Base-by-base conservation (phyloP, 1,284 basidiomycete species). In the Papiliotrema nemorosa region DNA sequence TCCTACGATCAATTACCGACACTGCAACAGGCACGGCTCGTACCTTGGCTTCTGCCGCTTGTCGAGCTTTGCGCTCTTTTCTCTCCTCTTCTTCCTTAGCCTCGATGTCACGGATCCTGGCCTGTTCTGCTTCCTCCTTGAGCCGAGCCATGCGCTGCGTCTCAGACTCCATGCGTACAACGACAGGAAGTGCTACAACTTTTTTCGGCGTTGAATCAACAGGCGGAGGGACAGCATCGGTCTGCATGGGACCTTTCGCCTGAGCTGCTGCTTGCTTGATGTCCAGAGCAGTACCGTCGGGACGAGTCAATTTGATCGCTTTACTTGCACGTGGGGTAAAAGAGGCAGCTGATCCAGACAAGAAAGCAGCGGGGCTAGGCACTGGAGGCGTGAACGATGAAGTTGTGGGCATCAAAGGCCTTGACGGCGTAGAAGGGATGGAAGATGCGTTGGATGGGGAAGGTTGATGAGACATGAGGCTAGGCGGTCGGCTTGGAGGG, bases 131-230 rank as follows among this genome's bases (percentile, higher is more conserved):
- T 41, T 74, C 70, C 50, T 74, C 73, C n/a, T 67, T 69, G 13
- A 76, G 48, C 34, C 75, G 59, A n/a, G 54, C 54, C 50, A 69
- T 68, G 56, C 69, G 72, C 50, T 77, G 76, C 55, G 79, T 78
- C 53, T 77, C 76, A 0, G 76, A 78, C 66, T 81, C 80, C 43
- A 81, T 68, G 37, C 79, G 70, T 1, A 79, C 72, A 16, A 72
- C 56, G 10, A 72, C 66, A 13, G 69, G 67, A 13, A 70, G 58
- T 5, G 58, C 42, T 18, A 66, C 44, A 47, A 66, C 65, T 51
- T 69, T 64, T 50, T 60, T 68, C 18, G 59, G 55, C n/a, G 52
- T 52, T n/a, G 36, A 46, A 13, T 47, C 48, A 0, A 47, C 27
- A 37, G 54, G 49, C 35, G 65, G 60, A 6, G 66, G 64, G n/a